Conservation (phyloP, 2,329 filamentous ascomycete species). For the Fusarium austroafricanum region DNA sequence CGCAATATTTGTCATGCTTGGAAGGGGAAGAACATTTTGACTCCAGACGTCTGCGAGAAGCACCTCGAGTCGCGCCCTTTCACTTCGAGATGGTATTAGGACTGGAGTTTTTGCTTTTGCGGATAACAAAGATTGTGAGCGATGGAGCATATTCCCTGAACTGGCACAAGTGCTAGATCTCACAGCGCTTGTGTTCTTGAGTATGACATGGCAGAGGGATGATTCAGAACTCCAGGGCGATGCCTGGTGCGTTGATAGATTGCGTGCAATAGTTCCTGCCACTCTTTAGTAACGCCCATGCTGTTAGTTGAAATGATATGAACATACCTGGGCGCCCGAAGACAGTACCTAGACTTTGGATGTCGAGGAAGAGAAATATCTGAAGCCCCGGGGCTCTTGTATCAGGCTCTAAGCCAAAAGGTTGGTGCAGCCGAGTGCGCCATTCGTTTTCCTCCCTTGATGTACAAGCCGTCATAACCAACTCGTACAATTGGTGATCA, state of each 20-base stretch:
- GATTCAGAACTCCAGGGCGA: constrained; percentile 78
- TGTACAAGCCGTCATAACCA: constrained; percentile 89
- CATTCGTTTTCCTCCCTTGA: constrained; percentile 83
- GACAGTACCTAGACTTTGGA: constrained; percentile 79
- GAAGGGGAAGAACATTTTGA: constrained; percentile 81
- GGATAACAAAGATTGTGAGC: constrained; percentile 84
- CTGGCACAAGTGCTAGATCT: constrained; percentile 61
- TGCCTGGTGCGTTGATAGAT: constrained; percentile 82
- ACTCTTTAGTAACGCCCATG: constrained; percentile 12
- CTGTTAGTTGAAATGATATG: background rate
- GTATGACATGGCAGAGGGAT: constrained; percentile 79
- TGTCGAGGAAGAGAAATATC: constrained; percentile 74
- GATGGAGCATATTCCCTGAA: constrained; percentile 69
- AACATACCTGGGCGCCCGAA: constrained; percentile 76
- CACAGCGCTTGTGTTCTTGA: constrained; percentile 83
- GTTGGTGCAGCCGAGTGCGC: constrained; percentile 73
- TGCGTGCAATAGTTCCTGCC: constrained; percentile 70
- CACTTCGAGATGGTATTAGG: constrained; percentile 77
- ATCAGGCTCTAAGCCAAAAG: constrained; percentile 61
- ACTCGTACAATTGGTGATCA: constrained; percentile 80
- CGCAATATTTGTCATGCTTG: constrained; percentile 77
- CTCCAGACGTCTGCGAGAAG: constrained; percentile 86
- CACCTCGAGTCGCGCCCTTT: constrained; percentile 81
- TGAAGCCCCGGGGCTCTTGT: constrained; percentile 62
- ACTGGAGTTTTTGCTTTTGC: constrained; percentile 74